These are phyloP conservation scores for Coemansia sp. DNA, from an alignment of 192 early-diverging fungal species.

Conservation along the genomic window DNA sequence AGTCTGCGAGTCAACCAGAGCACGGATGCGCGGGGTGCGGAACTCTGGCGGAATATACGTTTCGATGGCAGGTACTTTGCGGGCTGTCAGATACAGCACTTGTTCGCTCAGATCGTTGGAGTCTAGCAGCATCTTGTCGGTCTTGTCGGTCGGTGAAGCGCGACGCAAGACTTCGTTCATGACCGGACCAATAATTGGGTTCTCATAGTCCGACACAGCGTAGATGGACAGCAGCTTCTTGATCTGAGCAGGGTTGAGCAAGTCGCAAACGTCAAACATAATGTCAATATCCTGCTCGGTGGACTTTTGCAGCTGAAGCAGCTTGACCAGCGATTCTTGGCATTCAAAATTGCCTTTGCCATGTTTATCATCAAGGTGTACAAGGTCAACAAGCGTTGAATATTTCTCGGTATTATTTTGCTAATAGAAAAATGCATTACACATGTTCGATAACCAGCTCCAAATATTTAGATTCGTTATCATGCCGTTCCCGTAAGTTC, in stretches of 20 bases:
- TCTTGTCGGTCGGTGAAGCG: constrained; percentile 84
- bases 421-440: not conserved
- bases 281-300: constrained; percentile 88
- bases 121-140: constrained; percentile 87
- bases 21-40: constrained; percentile 44
- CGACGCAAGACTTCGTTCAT: constrained; percentile 85
- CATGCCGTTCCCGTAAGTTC: too few species aligned
- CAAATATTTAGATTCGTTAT: too few species aligned
- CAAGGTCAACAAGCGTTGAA: constrained; percentile 51
- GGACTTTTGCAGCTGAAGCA: constrained; percentile 79
- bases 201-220: constrained; percentile 94
- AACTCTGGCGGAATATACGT: constrained; percentile 73
- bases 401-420: not conserved
- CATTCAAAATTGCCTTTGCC: constrained; percentile 58
- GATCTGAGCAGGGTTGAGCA: constrained; percentile 95
- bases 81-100: constrained; percentile 61
- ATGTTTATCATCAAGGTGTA: constrained; percentile 38
- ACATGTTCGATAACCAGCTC: too few species aligned
- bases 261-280: constrained; percentile 98
- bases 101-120: constrained; percentile 63
- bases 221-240: constrained; percentile 96
- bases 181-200: constrained; percentile 64
- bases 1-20: constrained; percentile 51
- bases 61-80: constrained; percentile 69
- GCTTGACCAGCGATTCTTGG: constrained; percentile 79